phyloP scores from a whole-genome alignment of 495 filamentous ascomycete species.

The Penicillium turbatum region DNA sequence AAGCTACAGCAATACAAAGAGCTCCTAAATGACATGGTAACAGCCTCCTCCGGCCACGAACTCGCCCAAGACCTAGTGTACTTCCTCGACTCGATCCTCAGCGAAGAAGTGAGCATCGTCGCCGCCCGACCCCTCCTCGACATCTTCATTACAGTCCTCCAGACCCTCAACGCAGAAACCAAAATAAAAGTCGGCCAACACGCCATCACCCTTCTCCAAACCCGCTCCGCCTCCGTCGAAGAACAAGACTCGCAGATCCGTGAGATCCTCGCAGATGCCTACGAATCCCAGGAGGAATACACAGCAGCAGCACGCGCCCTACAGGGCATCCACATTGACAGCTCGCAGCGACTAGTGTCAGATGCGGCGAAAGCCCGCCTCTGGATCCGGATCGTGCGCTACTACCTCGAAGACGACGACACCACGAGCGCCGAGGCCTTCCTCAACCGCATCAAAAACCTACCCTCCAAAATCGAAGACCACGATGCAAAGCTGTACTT shows the following conservation, averaged over 20 bases:
- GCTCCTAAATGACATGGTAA: conserved; percentile 61
- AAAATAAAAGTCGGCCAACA: conserved; percentile 68
- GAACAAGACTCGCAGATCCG: conserved; percentile 76
- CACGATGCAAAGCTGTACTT: conserved; percentile 74
- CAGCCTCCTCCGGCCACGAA: conserved; percentile 48
- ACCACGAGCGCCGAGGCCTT: conserved; percentile 77
- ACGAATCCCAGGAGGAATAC: conserved; percentile 80
- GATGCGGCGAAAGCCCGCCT: conserved; percentile 72
- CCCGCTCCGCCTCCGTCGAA: conserved; percentile 71
- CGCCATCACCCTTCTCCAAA: conserved; percentile 59
- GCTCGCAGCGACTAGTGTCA: conserved; percentile 74
- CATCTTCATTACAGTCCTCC: conserved; percentile 58
- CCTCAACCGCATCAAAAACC: conserved; percentile 87
- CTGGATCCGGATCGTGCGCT: conserved; percentile 91
- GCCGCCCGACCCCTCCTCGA: conserved; percentile 66
- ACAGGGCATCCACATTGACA: conserved; percentile 80
- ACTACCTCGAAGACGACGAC: conserved; percentile 93
- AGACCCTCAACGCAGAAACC: conserved; percentile 52
- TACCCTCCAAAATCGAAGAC: conserved; percentile 76
- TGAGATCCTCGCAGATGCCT: conserved; percentile 74
- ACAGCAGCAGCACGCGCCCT: conserved; percentile 69
- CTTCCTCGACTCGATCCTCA: conserved; percentile 65
- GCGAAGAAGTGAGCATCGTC: conserved; percentile 67
- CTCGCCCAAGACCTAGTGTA: conserved; percentile 62
- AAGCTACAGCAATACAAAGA: conserved; percentile 60